These are phyloP conservation scores for Sanghuangporus weigelae DNA, from an alignment of 1,284 basidiomycete species.

Conservation along the genomic window DNA sequence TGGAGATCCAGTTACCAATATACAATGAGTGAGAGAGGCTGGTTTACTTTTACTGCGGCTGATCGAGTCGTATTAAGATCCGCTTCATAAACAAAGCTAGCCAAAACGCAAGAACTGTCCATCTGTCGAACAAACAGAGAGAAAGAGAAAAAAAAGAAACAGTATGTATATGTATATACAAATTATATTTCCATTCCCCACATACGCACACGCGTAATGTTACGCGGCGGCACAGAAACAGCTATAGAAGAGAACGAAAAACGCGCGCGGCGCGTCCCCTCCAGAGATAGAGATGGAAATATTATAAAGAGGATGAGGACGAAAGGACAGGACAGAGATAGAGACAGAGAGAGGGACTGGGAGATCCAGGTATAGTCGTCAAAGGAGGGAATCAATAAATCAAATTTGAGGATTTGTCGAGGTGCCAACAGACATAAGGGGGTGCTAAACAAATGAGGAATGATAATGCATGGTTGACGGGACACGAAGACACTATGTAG, in stretches of 20 bases:
- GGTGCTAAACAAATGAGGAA: slow-evolving; percentile 2
- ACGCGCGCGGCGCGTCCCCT: slow-evolving; percentile 2
- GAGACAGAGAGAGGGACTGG: not conserved
- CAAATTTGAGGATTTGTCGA: not conserved
- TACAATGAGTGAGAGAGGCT: not conserved
- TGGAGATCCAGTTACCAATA: not conserved
- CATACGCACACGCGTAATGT: not conserved
- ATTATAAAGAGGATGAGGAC: not conserved
- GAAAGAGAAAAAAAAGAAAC: not conserved
- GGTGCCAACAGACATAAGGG: not conserved
- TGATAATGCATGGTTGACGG: not conserved
- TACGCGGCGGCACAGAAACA: not conserved
- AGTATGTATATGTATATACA: not conserved
- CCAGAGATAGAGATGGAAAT: slow-evolving; percentile 1
- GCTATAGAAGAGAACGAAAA: not conserved
- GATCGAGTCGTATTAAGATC: not conserved
- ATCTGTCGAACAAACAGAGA: not conserved
- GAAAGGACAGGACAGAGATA: not conserved
- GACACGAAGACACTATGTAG: not conserved
- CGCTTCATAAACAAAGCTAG: not conserved
- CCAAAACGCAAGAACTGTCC: not conserved
- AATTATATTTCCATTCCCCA: not conserved
- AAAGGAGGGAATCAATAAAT: slow-evolving; percentile 1
- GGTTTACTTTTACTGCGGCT: no score
- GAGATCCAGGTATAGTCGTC: slow-evolving; percentile 2